Evolutionary conservation across 2,329 filamentous ascomycete species (phyloP).

Genomic region (Talaromyces sp.): DNA sequence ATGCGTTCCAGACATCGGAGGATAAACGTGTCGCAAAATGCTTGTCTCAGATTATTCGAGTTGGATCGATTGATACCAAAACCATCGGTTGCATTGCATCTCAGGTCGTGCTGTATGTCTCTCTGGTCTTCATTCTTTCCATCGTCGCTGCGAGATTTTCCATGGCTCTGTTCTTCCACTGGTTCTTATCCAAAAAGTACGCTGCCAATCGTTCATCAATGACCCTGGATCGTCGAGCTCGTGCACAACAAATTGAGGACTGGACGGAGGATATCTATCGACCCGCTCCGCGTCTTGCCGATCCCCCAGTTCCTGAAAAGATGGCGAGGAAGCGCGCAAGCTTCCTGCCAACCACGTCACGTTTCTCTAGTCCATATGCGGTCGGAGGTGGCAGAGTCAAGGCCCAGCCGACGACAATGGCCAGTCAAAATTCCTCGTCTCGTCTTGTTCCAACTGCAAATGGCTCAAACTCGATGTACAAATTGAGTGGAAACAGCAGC

Average conservation of each 20-base stretch:
- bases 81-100: slow-evolving; percentile 97
- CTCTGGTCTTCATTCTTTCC: slow-evolving; percentile 83
- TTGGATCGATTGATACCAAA: slow-evolving; percentile 92
- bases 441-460: slow-evolving; percentile 63
- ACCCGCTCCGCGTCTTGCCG: slow-evolving; percentile 75
- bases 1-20: slow-evolving; percentile 71
- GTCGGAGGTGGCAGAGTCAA: slow-evolving; percentile 59
- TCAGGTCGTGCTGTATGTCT: slow-evolving; percentile 92
- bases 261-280: slow-evolving; percentile 98
- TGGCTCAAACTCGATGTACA: slow-evolving; percentile 60
- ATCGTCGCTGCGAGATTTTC: slow-evolving; percentile 83
- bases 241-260: slow-evolving; percentile 91
- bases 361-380: slow-evolving; percentile 88
- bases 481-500: slow-evolving; percentile 53
- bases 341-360: slow-evolving; percentile 88
- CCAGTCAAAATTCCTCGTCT: slow-evolving; percentile 75
- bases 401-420: slow-evolving; percentile 81
- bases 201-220: slow-evolving; percentile 82
- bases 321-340: slow-evolving; percentile 72
- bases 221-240: slow-evolving; percentile 73
- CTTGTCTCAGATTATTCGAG: slow-evolving; percentile 89
- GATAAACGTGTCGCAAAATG: slow-evolving; percentile 85
- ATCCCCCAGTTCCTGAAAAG: slow-evolving; percentile 68
- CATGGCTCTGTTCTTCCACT: slow-evolving; percentile 89
- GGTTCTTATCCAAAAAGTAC: slow-evolving; percentile 87